A percentile compares a stretch with the other conserved stretches of the same genome.
phyloP scores from a whole-genome alignment of 208 protist genomes.

The Leishmania arabica region DNA sequence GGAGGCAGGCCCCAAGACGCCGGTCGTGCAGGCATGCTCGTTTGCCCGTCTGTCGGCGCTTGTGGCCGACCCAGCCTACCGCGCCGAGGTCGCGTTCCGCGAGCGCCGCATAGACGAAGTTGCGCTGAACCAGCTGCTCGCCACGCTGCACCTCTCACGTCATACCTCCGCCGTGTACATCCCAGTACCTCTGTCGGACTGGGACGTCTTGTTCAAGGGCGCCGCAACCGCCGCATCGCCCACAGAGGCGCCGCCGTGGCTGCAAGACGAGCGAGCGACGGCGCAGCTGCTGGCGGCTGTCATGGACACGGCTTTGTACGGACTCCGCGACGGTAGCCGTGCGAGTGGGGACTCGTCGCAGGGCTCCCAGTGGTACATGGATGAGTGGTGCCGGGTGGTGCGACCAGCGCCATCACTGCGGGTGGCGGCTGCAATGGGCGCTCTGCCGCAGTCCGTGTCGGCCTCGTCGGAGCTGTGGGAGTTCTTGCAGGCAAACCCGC shows the following conservation, averaged over 20 bases:
- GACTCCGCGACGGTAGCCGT: slow-evolving; percentile 55
- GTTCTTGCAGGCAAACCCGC: slow-evolving; percentile 51
- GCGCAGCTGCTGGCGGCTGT: slow-evolving; percentile 78
- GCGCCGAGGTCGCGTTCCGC: slow-evolving; percentile 45
- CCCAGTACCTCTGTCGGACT: slow-evolving; percentile 62
- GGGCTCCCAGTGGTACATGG: slow-evolving; percentile 65
- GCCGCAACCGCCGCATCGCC: background rate
- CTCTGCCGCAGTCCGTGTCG: slow-evolving; percentile 53
- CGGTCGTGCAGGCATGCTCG: slow-evolving; percentile 42
- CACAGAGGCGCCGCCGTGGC: slow-evolving; percentile 35
- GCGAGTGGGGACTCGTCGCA: slow-evolving; percentile 4
- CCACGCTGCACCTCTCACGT: slow-evolving; percentile 58
- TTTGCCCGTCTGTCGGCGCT: slow-evolving; percentile 55
- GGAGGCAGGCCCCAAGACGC: slow-evolving; percentile 63
- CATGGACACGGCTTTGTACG: slow-evolving; percentile 74
- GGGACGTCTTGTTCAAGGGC: slow-evolving; percentile 52
- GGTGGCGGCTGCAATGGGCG: slow-evolving; percentile 56
- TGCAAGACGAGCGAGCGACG: slow-evolving; percentile 71
- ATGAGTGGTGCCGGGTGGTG: slow-evolving; percentile 70
- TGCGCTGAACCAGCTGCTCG: slow-evolving; percentile 71
- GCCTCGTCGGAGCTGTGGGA: slow-evolving; percentile 58
- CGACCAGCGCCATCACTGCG: slow-evolving; percentile 60
- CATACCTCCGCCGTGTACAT: slow-evolving; percentile 63
- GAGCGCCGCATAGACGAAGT: slow-evolving; percentile 59
- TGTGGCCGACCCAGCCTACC: slow-evolving; percentile 25